Conservation (phyloP, 495 filamentous ascomycete species). For the Echria macrotheca region DNA sequence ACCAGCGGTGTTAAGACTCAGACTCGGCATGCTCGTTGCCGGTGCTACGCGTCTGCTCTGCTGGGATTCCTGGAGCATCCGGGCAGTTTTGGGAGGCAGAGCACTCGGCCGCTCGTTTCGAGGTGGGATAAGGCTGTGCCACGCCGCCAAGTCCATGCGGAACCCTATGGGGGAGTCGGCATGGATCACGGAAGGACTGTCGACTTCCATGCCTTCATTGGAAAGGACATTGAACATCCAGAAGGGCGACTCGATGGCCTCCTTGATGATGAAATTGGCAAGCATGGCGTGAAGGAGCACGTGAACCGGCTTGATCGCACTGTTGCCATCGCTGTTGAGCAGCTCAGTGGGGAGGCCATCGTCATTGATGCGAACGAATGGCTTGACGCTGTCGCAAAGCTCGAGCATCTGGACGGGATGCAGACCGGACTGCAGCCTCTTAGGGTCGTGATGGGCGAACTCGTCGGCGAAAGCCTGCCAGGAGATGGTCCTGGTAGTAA, state of each 20-base stretch:
- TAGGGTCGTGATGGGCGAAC: slow-evolving; percentile 11
- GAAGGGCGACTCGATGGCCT: slow-evolving; percentile 13
- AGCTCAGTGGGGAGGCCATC: slow-evolving; percentile 14
- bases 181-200: slow-evolving; percentile 10
- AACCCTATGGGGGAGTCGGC: slow-evolving; percentile 9
- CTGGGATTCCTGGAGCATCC: background rate
- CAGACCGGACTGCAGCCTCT: slow-evolving; percentile 10
- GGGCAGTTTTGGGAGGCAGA: background rate
- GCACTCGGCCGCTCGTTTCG: slow-evolving; percentile 4
- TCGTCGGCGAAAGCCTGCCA: slow-evolving; percentile 14
- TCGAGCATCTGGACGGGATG: slow-evolving; percentile 16
- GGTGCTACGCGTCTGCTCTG: background rate
- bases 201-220: background rate
- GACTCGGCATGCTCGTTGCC: background rate
- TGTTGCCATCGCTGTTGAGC: background rate
- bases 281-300: slow-evolving; percentile 20
- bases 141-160: slow-evolving; percentile 13
- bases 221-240: slow-evolving; percentile 19
- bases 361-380: slow-evolving; percentile 17
- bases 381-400: slow-evolving; percentile 15
- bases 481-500: background rate
- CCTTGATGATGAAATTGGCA: slow-evolving; percentile 17
- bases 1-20: background rate
- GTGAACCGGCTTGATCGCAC: background rate
- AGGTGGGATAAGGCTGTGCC: slow-evolving; percentile 5